Evolutionary conservation across 805 yeast species (phyloP).

Genomic region (Sporopachydermia lactativora): DNA sequence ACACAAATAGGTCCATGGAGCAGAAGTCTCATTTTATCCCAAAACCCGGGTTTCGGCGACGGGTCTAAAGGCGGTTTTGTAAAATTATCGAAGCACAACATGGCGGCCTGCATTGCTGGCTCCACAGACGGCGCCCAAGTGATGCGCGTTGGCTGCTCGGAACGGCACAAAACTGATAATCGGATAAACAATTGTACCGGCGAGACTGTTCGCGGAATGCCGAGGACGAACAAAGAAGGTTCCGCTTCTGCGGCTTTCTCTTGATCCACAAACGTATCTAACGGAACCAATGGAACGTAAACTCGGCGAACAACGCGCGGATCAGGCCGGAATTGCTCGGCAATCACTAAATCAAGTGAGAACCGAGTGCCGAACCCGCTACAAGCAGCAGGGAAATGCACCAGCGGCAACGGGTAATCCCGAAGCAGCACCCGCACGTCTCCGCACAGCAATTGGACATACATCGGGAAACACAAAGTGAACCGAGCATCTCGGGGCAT

Average conservation of each 20-base stretch:
- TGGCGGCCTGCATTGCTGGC: slow-evolving; percentile 70
- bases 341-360: slow-evolving; percentile 52
- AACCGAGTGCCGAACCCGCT: slow-evolving; percentile 27
- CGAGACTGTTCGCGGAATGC: slow-evolving; percentile 61
- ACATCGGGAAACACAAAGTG: slow-evolving; percentile 54
- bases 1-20: slow-evolving; percentile 60
- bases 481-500: slow-evolving; percentile 58
- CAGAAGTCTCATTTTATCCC: slow-evolving; percentile 77
- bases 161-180: slow-evolving; percentile 37
- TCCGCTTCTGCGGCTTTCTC: slow-evolving; percentile 15
- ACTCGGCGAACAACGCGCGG: slow-evolving; percentile 42
- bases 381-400: slow-evolving; percentile 70
- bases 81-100: slow-evolving; percentile 66
- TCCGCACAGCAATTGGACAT: slow-evolving; percentile 36
- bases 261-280: too few species aligned
- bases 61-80: slow-evolving; percentile 87
- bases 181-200: slow-evolving; percentile 61
- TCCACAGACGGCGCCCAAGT: slow-evolving; percentile 80
- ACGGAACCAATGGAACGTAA: slow-evolving; percentile 47
- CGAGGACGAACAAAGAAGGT: slow-evolving; percentile 10
- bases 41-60: slow-evolving; percentile 71
- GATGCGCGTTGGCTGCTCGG: slow-evolving; percentile 46
- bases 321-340: slow-evolving; percentile 44
- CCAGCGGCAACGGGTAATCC: slow-evolving; percentile 78
- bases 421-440: slow-evolving; percentile 61